phyloP scores from a whole-genome alignment of 768 basidiomycete species.

The Boletus fagicola region DNA sequence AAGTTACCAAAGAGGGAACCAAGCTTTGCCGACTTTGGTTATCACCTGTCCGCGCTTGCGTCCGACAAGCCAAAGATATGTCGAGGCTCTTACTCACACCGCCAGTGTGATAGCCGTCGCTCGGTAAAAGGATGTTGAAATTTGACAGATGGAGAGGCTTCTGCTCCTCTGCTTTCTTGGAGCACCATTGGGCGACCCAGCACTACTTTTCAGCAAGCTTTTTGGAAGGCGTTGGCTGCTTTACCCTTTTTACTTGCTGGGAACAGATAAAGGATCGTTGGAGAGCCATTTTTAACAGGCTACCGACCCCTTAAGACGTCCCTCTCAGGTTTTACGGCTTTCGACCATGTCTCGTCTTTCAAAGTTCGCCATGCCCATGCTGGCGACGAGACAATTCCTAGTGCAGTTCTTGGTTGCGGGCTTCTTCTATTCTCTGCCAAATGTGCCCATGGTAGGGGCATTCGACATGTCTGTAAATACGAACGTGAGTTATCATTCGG shows the following conservation, averaged over 20 bases:
- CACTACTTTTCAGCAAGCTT: neutral
- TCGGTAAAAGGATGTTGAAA: neutral
- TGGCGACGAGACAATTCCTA: neutral
- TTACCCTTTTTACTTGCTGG: neutral
- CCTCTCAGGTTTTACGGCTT: neutral
- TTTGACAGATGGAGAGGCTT: conserved; percentile 10
- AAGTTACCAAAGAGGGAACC: conserved; percentile 6
- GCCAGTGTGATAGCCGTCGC: no score
- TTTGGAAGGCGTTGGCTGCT: neutral
- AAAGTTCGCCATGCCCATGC: neutral
- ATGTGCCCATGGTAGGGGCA: conserved; percentile 10
- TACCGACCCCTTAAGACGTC: neutral
- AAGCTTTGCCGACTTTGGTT: neutral
- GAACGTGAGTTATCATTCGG: conserved; percentile 16
- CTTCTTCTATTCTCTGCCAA: neutral
- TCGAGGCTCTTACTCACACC: neutral
- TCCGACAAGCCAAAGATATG: neutral
- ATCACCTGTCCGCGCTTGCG: neutral
- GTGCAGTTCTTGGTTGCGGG: neutral
- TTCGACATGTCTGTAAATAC: conserved; percentile 20
- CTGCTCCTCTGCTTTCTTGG: neutral
- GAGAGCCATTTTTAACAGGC: neutral
- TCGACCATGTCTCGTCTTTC: neutral
- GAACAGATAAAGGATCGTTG: conserved; percentile 12
- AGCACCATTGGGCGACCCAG: no score